Evolutionary conservation across 1,284 basidiomycete species (phyloP), one percentile per base, ranked within the genome.

Genomic region (Schizopora paradoxa): DNA sequence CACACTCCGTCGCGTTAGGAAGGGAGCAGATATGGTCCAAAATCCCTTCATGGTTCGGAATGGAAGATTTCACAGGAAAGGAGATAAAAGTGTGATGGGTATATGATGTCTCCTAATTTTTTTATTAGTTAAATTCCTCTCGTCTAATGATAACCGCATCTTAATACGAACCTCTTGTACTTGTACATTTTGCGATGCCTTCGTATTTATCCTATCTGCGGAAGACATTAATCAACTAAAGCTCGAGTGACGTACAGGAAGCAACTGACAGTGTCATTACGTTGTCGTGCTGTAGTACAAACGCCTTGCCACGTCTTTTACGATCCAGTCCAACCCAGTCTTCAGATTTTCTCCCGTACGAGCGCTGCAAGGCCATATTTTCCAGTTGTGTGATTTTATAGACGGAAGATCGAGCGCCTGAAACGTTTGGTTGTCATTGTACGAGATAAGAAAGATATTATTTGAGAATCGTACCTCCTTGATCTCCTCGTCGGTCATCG

Each of bases 311-410:
- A 98, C 86, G 57, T 97, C 91, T 32, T 81, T 74, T 6, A 97
- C 89, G n/a, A 92, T 79, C 95, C 95, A 99, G 62, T 96, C 84
- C 31, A 98, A 74, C 11, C 94, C 95, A 47, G 79, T 72, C 5
- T 90, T 72, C 8, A 98, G 72, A 57, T 95, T 91, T 46, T 79
- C 68, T 4, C 94, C 95, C 0, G 89, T 93, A 43, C 91, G 78
- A 0, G 95, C 95, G 54, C 91, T 96, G 67, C 94, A 97, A 2
- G 92, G 74, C 64, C 86, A 82, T 48, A 98, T 93, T 53, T 77
- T 81, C 91, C 93, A 98, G 47, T 83, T 77, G 62, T 97, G 94
- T 1, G 88, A 85, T 51, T 76, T 82, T 60, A 97, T 92, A 11
- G 76, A 73, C 16, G 63, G 69, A 7, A 96, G 76, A 56, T 86